Percentiles rank a stretch among this genome's conserved stretches.
These are phyloP conservation scores for Leucocoprinus sp. DNA, from an alignment of 768 basidiomycete species.

Conservation along the genomic window DNA sequence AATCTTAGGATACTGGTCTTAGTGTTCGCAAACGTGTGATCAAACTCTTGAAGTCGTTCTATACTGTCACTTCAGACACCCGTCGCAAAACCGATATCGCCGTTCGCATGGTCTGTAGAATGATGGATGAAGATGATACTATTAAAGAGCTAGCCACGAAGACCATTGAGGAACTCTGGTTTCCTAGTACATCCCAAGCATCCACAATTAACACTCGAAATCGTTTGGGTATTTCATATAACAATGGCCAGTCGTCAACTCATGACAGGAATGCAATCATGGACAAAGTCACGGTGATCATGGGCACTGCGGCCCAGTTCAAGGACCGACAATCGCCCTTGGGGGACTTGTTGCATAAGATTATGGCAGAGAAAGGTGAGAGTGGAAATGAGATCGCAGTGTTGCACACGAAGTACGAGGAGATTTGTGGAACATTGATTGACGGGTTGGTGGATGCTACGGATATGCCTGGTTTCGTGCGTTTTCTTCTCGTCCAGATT, in stretches of 20 bases:
- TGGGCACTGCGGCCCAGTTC: constrained; percentile 77
- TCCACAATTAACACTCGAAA: constrained; percentile 30
- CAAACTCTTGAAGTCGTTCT: constrained; percentile 84
- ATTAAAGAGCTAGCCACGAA: constrained; percentile 92
- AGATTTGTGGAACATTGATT: constrained; percentile 80
- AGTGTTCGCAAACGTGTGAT: constrained; percentile 93
- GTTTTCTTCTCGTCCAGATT: constrained; percentile 19
- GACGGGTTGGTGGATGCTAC: constrained; percentile 85
- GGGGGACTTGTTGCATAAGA: constrained; percentile 78
- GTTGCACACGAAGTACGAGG: constrained; percentile 62
- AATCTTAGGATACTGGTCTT: constrained; percentile 82
- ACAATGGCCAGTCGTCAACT: constrained; percentile 10
- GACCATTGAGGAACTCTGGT: constrained; percentile 89
- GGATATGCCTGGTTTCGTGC: constrained; percentile 67
- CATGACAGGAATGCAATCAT: constrained; percentile 50
- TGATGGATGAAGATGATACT: constrained; percentile 89
- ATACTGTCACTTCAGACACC: constrained; percentile 52
- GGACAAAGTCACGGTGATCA: constrained; percentile 70
- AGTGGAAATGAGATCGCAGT: constrained; percentile 30
- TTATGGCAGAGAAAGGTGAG: constrained; percentile 67
- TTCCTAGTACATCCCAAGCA: constrained; percentile 30
- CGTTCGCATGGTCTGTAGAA: constrained; percentile 70
- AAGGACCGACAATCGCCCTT: constrained; percentile 78
- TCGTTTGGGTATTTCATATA: constrained; percentile 18
- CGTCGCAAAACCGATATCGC: constrained; percentile 70